These are phyloP conservation scores for Mycena chlorophos DNA, from an alignment of 768 basidiomycete genomes.

Conservation along the genomic window DNA sequence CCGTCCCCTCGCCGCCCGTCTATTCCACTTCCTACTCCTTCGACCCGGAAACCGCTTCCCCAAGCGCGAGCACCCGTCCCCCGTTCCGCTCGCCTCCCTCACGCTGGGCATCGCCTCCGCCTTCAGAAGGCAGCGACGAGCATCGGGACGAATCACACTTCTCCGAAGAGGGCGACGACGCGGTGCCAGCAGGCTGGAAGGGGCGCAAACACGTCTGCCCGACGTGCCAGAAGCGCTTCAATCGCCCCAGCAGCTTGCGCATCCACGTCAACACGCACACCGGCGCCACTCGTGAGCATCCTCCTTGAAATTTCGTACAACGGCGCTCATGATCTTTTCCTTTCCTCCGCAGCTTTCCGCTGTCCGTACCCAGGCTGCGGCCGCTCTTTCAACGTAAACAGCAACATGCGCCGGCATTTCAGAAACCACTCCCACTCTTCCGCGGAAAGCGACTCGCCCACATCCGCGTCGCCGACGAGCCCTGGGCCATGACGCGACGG, in stretches of 20 bases:
- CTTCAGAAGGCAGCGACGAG: neutral
- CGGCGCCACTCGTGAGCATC: slow-evolving; percentile 28
- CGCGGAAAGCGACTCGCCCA: neutral
- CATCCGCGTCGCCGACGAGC: neutral
- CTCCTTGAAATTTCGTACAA: slow-evolving; percentile 5
- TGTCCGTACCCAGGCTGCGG: slow-evolving; percentile 76
- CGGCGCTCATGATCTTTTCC: slow-evolving; percentile 1
- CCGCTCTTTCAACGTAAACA: slow-evolving; percentile 78
- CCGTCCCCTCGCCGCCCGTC: too few relatives aligned
- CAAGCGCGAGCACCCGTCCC: too few relatives aligned
- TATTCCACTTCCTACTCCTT: too few relatives aligned
- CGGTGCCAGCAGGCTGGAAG: neutral
- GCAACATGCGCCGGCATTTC: slow-evolving; percentile 80
- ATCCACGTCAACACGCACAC: slow-evolving; percentile 45
- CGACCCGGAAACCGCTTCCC: too few relatives aligned
- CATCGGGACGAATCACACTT: neutral
- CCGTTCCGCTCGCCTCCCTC: too few relatives aligned
- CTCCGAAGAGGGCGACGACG: neutral
- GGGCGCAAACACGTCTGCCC: slow-evolving; percentile 31
- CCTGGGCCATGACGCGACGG: too few relatives aligned
- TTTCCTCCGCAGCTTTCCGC: slow-evolving; percentile 53
- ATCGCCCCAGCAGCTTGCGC: slow-evolving; percentile 42
- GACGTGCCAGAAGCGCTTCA: slow-evolving; percentile 43
- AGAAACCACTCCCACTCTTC: slow-evolving; percentile 50
- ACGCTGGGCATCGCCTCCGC: neutral